phyloP scores from a whole-genome alignment of 148 eudicot genomes.

The Polygonum maritimum region DNA sequence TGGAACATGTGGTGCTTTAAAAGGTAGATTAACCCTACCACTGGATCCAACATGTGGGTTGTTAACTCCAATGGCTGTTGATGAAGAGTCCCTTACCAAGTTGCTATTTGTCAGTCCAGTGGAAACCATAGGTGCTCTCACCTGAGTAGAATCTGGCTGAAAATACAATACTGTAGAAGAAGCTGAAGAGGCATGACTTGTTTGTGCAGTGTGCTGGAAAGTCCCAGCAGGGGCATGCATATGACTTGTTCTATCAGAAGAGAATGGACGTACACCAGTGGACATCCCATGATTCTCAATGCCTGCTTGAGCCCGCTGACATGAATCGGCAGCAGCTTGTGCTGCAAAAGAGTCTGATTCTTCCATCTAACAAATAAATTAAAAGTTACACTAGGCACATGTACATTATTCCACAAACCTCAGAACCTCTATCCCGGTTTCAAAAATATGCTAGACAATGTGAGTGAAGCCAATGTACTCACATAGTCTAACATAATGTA shows the following conservation, averaged over 20 bases:
- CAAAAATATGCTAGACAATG: not conserved
- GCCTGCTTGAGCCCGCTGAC: slow-evolving; percentile 43
- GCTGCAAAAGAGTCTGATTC: slow-evolving; percentile 49
- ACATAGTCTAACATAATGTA: not conserved
- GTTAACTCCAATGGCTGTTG: slow-evolving; percentile 38
- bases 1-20: slow-evolving; percentile 41
- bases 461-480: not conserved
- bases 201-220: slow-evolving; percentile 39
- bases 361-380: slow-evolving; percentile 41
- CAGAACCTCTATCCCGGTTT: not conserved
- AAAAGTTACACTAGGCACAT: not conserved
- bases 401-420: not conserved
- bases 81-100: slow-evolving; percentile 33
- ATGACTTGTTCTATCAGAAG: slow-evolving; percentile 48
- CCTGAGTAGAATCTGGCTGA: slow-evolving; percentile 48
- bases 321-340: slow-evolving; percentile 33
- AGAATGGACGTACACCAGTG: slow-evolving; percentile 24
- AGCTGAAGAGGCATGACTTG: slow-evolving; percentile 26
- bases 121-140: slow-evolving; percentile 31
- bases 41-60: slow-evolving; percentile 45
- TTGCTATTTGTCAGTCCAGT: slow-evolving; percentile 34
- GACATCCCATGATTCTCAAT: slow-evolving; percentile 39
- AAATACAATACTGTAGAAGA: slow-evolving; percentile 43
- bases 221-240: slow-evolving; percentile 35
- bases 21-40: slow-evolving; percentile 45